These are phyloP conservation scores for Hortaea werneckii DNA, from an alignment of 2,329 filamentous ascomycete species.

Conservation along the genomic window DNA sequence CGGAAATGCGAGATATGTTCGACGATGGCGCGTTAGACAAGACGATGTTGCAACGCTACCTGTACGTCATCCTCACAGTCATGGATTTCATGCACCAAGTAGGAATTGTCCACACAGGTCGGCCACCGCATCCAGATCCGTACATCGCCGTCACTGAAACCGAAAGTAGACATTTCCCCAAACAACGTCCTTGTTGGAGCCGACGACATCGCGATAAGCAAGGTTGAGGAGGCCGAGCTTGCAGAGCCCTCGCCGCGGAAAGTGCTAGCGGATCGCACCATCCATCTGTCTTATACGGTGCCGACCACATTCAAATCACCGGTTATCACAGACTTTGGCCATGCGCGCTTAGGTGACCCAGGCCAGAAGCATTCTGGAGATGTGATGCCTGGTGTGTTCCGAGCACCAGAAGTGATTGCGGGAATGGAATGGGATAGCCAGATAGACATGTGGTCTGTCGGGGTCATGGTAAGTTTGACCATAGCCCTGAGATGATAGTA, in stretches of 20 bases:
- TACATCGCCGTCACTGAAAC: too few relatives aligned
- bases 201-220: background rate
- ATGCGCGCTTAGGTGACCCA: conserved; percentile 3
- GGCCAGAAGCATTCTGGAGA: conserved; percentile 9
- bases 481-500: too few relatives aligned
- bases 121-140: background rate
- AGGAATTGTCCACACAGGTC: background rate
- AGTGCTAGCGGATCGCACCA: conserved; percentile 17
- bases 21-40: background rate
- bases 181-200: background rate
- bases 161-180: background rate
- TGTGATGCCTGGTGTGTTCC: conserved; percentile 6
- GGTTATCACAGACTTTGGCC: conserved; percentile 9
- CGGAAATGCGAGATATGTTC: background rate
- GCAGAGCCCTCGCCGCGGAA: conserved; percentile 15
- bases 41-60: background rate
- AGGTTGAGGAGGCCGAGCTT: background rate
- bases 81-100: background rate
- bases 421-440: conserved; percentile 8
- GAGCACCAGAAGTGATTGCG: conserved; percentile 11
- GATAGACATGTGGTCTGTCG: conserved; percentile 12
- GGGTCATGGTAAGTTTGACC: conserved; percentile 6
- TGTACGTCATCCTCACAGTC: background rate
- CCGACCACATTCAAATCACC: conserved; percentile 12
- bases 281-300: conserved; percentile 21